Conservation (phyloP, 805 yeast genomes). For the Yarrowia alimentaria region DNA sequence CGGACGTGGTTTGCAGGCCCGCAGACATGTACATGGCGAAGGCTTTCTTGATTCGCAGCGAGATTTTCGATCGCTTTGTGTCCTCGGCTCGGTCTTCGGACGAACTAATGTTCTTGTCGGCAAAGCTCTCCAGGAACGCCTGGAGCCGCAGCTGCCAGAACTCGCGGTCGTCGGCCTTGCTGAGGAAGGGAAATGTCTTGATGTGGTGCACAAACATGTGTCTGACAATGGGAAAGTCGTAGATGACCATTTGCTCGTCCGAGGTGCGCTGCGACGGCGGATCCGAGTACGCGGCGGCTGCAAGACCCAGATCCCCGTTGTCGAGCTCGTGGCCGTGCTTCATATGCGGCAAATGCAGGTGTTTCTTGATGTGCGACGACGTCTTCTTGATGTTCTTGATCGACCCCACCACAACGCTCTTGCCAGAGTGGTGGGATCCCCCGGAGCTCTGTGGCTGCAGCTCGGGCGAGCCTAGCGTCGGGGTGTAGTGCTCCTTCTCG, state of each 20-base stretch:
- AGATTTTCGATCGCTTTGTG: slow-evolving; percentile 66
- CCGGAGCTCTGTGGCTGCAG: slow-evolving; percentile 17
- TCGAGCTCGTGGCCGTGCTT: background rate
- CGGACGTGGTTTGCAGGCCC: slow-evolving; percentile 56
- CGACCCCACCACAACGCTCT: slow-evolving; percentile 2
- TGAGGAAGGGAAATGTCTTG: slow-evolving; percentile 72
- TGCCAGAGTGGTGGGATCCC: background rate
- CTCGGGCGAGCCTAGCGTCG: slow-evolving; percentile 2
- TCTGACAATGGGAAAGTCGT: slow-evolving; percentile 63
- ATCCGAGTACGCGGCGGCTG: no score
- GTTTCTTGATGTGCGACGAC: slow-evolving; percentile 5
- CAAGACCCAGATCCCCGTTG: background rate
- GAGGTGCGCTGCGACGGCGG: no score
- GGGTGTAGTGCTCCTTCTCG: slow-evolving; percentile 6
- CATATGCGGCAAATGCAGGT: slow-evolving; percentile 2
- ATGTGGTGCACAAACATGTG: slow-evolving; percentile 64
- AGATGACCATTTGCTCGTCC: slow-evolving; percentile 28
- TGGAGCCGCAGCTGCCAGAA: slow-evolving; percentile 84
- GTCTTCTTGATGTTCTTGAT: slow-evolving; percentile 1
- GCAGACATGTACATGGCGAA: slow-evolving; percentile 70
- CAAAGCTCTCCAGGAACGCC: slow-evolving; percentile 76
- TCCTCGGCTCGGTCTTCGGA: slow-evolving; percentile 72
- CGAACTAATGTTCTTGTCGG: slow-evolving; percentile 65
- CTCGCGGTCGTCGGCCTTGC: slow-evolving; percentile 49
- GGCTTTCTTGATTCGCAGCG: slow-evolving; percentile 56